Evolutionary conservation across 169 alveolate species (phyloP), one percentile per base, ranked within the genome.

Genomic region (Plasmodium blacklocki): DNA sequence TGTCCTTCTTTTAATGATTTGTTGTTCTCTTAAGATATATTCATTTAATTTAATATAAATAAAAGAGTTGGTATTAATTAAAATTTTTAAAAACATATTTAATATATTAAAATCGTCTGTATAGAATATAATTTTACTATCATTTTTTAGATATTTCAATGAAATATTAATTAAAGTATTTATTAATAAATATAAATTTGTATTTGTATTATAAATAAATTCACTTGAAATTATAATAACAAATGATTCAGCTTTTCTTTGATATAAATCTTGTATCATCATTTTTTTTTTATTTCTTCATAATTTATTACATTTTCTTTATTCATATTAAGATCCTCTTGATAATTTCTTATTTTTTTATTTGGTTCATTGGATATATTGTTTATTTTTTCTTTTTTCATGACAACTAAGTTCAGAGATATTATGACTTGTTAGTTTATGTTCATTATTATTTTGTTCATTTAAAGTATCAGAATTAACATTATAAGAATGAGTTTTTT

Each of bases 31-130:
- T 6, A 80, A 50, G 11, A 80, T 60, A 32, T 43, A 80, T 29
- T 80, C 90, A 52, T 80, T 80, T 14, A 80, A 62, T 72, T 68
- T 80, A 12, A 80, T 68, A 29, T 80, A 18, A 39, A 80, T 80
- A 32, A 56, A 80, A 0, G 90, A 32, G 12, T 67, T 68, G 3
- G 90, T 68, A 32, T 23, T 32, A 8, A 80, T 68, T 80, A 80
- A 63, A 6, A 71, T 43, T 72, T 80, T 50, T 18, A 80, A n/a
- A 21, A 80, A 67, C 15, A 80, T 1, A 39, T 45, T 80, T 12
- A 56, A 68, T 19, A 80, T 12, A 29, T 80, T 80, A 15, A 80
- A 19, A 50, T 80, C 90, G 11, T 80, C 90, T 39, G 90, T 67
- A 18, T 80, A 83, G 9, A 80, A 56, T 39, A 80, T 80, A n/a